Evolutionary conservation across 495 filamentous ascomycete genomes (phyloP).

Genomic region (Tuber magnatum): DNA sequence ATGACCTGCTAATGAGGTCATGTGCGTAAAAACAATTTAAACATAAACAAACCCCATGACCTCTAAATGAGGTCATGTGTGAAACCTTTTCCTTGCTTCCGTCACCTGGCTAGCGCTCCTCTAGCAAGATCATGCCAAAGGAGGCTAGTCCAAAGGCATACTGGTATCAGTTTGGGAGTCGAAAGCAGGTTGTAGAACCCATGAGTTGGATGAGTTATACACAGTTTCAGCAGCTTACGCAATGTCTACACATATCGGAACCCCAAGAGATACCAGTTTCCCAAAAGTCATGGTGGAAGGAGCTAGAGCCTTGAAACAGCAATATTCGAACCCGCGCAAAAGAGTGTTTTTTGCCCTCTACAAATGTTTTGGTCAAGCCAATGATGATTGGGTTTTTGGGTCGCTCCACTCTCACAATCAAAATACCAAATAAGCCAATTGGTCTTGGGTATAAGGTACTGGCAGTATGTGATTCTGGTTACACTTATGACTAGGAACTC

Average conservation of each 20-base stretch:
- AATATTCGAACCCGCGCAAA: not conserved
- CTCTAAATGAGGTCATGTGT: too few relatives aligned
- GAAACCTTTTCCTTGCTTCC: too few relatives aligned
- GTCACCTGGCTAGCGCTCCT: too few relatives aligned
- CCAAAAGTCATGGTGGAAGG: not conserved
- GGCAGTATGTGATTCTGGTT: not conserved
- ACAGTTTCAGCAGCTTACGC: slow-evolving; percentile 11
- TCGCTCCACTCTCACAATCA: slow-evolving; percentile 8
- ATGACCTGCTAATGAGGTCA: too few relatives aligned
- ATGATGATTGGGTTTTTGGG: slow-evolving; percentile 16
- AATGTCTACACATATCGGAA: slow-evolving; percentile 4
- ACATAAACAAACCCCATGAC: too few relatives aligned
- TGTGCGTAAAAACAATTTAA: too few relatives aligned
- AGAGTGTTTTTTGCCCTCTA: slow-evolving; percentile 6
- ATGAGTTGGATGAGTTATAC: slow-evolving; percentile 2
- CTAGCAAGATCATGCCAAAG: too few relatives aligned
- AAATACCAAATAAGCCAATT: slow-evolving; percentile 23
- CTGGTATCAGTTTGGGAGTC: not conserved
- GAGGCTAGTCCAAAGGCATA: not conserved
- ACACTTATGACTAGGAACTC: not conserved
- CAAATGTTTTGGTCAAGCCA: slow-evolving; percentile 12
- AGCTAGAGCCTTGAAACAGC: slow-evolving; percentile 8
- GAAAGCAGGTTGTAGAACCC: not conserved
- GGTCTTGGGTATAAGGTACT: slow-evolving; percentile 18
- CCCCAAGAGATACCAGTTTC: not conserved